Percentiles rank a stretch among this genome's conserved stretches.
phyloP scores from a whole-genome alignment of 352 stramenopile genomes.

The Globisporangium rhizosaccharum region DNA sequence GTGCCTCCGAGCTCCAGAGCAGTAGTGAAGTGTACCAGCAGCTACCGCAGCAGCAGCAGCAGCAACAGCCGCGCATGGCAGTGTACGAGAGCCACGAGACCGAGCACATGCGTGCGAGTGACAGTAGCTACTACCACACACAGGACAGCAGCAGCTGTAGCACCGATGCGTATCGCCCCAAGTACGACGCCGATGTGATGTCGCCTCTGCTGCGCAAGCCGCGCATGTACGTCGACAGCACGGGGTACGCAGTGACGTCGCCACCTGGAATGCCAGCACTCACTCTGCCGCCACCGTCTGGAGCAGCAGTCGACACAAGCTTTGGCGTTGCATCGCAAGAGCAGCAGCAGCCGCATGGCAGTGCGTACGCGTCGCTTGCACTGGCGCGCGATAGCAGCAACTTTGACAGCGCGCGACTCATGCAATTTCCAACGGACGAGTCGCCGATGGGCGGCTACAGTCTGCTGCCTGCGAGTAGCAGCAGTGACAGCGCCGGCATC shows the following conservation, averaged over 20 bases:
- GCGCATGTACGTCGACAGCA: constrained; percentile 1
- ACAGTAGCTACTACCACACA: constrained; percentile 3
- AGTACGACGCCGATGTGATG: constrained; percentile 9
- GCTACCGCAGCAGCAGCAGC: no score
- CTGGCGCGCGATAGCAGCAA: no score
- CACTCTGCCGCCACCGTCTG: neutral
- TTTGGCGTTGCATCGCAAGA: no score
- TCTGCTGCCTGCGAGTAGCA: neutral
- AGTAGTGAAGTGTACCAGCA: no score
- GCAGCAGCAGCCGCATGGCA: neutral
- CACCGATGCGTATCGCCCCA: constrained; percentile 8
- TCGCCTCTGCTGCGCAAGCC: constrained; percentile 17
- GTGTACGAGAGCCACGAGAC: no score
- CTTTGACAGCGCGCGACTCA: no score
- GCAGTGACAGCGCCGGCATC: neutral
- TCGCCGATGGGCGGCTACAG: constrained; percentile 1
- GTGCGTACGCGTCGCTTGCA: neutral
- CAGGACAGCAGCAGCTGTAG: constrained; percentile 1
- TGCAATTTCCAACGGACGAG: neutral
- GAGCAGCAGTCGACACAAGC: no score
- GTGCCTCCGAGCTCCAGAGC: no score
- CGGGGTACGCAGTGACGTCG: neutral
- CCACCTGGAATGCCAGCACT: constrained; percentile 1
- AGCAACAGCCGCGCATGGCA: no score
- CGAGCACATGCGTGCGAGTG: neutral